Conservation (phyloP, 1,139 yeast species). For the Sugiyamaella pinicola region DNA sequence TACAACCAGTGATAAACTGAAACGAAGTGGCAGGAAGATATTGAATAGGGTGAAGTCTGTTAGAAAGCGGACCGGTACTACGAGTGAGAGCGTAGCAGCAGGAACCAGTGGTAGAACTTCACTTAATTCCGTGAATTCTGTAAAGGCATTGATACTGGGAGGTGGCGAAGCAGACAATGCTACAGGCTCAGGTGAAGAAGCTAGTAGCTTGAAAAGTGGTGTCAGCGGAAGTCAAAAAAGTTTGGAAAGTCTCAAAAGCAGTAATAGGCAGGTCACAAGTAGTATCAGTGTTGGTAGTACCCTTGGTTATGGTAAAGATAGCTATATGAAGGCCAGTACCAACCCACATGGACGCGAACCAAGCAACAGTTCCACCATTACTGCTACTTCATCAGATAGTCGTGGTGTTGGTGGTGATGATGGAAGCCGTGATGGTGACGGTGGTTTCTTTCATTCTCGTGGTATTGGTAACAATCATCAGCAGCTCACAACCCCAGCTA, state of each 20-base stretch:
- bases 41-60: conserved; percentile 14
- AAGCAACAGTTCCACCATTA: too few species aligned
- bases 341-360: too few species aligned
- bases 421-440: neutral
- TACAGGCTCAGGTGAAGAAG: too few species aligned
- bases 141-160: neutral
- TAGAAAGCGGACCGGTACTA: conserved; percentile 1
- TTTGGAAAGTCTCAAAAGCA: neutral
- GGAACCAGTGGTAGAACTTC: neutral
- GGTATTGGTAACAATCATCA: neutral
- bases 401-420: too few species aligned
- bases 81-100: neutral
- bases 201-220: neutral
- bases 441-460: neutral
- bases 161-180: neutral
- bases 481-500: too few species aligned
- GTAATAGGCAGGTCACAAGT: too few species aligned
- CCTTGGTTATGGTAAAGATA: too few species aligned
- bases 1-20: conserved; percentile 1
- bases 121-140: neutral
- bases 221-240: neutral
- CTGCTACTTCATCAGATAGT: too few species aligned
- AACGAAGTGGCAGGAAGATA: conserved; percentile 18
- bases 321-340: too few species aligned
- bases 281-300: too few species aligned